phyloP scores from a whole-genome alignment of 352 stramenopile genomes.

The Phytopythium chamaehyphon region DNA sequence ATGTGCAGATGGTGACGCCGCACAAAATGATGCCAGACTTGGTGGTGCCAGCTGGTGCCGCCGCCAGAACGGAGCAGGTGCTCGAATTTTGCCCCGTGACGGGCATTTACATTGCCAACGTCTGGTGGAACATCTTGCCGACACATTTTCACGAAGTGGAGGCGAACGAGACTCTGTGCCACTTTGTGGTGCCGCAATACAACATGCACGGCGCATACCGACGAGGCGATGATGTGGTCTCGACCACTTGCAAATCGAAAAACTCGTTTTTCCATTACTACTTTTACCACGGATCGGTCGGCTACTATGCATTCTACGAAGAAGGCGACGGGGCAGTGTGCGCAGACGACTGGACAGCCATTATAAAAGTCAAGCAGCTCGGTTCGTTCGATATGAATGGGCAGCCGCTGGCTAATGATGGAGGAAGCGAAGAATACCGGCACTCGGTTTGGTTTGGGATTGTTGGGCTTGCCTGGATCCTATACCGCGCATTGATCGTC shows the following conservation, averaged over 20 bases:
- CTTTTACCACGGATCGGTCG: conserved; percentile 17
- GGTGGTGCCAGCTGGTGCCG: conserved; percentile 7
- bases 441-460: conserved; percentile 22
- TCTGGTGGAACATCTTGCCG: conserved; percentile 20
- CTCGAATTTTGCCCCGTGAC: conserved; percentile 13
- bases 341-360: conserved; percentile 18
- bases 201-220: conserved; percentile 21
- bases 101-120: conserved; percentile 17
- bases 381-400: conserved; percentile 25
- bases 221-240: too few relatives aligned
- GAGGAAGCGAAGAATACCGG: conserved; percentile 11
- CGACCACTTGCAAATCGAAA: too few relatives aligned
- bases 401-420: conserved; percentile 11
- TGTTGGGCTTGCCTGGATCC: conserved; percentile 17
- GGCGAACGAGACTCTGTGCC: conserved; percentile 15
- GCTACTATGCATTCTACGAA: conserved; percentile 15
- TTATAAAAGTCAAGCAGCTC: conserved; percentile 14
- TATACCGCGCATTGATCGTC: conserved; percentile 16
- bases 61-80: conserved; percentile 11
- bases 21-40: conserved; percentile 10
- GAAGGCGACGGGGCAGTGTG: conserved; percentile 19
- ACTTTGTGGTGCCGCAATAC: conserved; percentile 19
- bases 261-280: conserved; percentile 16
- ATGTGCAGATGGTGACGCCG: conserved; percentile 22
- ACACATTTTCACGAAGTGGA: conserved; percentile 17